These are phyloP conservation scores for Nemania sp. DNA, from an alignment of 2,329 filamentous ascomycete species.

Conservation along the genomic window DNA sequence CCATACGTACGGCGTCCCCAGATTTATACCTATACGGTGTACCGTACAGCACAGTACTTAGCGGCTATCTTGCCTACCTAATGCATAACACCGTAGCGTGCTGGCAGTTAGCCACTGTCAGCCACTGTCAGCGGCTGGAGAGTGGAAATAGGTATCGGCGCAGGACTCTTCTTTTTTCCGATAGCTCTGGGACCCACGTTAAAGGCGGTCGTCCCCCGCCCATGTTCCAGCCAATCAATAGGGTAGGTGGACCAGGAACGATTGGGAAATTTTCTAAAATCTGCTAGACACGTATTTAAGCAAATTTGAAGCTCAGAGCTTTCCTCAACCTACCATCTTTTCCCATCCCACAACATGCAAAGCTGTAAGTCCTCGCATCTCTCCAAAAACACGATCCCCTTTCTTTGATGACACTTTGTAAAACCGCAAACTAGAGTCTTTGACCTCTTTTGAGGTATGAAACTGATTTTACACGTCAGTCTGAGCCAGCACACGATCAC, in stretches of 20 bases:
- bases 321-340: conserved; percentile 14
- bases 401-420: conserved; percentile 77
- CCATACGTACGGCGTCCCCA: conserved; percentile 12
- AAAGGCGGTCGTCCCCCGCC: not conserved
- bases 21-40: not conserved
- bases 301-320: conserved; percentile 29
- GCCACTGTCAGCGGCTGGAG: not conserved
- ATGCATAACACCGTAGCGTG: not conserved
- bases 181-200: not conserved
- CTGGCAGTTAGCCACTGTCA: conserved; percentile 14
- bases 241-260: not conserved
- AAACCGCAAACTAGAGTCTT: conserved; percentile 94
- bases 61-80: not conserved
- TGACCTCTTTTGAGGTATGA: conserved; percentile 82
- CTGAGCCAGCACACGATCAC: conserved; percentile 68
- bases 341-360: conserved; percentile 30
- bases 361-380: conserved; percentile 35
- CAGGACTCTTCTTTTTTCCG: conserved; percentile 31
- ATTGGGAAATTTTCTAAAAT: conserved; percentile 38
- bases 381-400: conserved; percentile 16
- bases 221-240: conserved; percentile 29
- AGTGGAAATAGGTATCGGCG: conserved; percentile 2
- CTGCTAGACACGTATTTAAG: conserved; percentile 27
- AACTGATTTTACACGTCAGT: conserved; percentile 94
- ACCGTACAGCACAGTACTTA: not conserved